phyloP scores from a whole-genome alignment of 805 yeast genomes.

The Dipodascus albidus region DNA sequence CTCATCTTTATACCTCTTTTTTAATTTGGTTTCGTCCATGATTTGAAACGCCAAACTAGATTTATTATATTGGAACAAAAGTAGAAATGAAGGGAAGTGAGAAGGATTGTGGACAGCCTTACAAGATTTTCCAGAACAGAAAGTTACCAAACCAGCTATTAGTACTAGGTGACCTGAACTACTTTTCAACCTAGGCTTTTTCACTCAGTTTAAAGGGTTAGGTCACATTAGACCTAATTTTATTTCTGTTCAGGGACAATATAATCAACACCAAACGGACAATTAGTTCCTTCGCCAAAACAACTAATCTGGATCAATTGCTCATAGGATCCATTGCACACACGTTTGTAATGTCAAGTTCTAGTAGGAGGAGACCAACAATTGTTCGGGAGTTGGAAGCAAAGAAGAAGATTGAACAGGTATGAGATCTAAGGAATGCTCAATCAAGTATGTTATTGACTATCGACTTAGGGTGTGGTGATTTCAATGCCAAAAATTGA shows the following conservation, averaged over 20 bases:
- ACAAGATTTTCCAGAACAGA: neutral
- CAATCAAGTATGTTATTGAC: neutral
- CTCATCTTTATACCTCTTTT: neutral
- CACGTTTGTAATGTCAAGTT: slow-evolving; percentile 1
- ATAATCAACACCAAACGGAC: too few relatives aligned
- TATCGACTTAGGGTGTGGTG: neutral
- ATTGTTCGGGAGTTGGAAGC: neutral
- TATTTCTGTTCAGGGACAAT: neutral
- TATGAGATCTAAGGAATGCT: neutral
- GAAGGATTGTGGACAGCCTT: neutral
- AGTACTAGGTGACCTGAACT: too few relatives aligned
- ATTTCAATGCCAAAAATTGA: slow-evolving; percentile 8
- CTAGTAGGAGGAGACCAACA: neutral
- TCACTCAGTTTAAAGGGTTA: too few relatives aligned
- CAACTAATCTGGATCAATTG: too few relatives aligned
- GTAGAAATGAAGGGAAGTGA: neutral
- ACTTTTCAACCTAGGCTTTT: too few relatives aligned
- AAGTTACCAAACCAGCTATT: too few relatives aligned
- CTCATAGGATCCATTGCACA: too few relatives aligned
- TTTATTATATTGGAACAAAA: too few relatives aligned
- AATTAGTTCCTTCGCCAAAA: too few relatives aligned
- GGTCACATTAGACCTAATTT: neutral
- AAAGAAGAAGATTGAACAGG: neutral
- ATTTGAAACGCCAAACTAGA: neutral
- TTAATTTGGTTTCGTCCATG: neutral